Evolutionary conservation across 2,329 filamentous ascomycete genomes (phyloP).

Genomic region (Diaporthe vexans): DNA sequence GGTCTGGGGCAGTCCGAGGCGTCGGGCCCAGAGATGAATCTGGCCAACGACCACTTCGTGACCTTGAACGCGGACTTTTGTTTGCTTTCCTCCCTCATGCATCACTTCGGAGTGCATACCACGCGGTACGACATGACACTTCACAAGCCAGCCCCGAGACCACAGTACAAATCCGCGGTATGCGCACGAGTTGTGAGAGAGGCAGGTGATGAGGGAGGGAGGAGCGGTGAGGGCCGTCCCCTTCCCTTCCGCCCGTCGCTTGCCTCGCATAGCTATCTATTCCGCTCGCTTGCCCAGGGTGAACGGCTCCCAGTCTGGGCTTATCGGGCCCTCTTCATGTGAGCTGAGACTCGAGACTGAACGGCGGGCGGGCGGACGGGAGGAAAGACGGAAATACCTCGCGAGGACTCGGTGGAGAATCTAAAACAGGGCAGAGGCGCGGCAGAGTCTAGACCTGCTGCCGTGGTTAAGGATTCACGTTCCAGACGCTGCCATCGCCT

Average conservation of each 20-base stretch:
- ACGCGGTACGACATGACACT: conserved; percentile 39
- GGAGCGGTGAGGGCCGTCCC: conserved; percentile 40
- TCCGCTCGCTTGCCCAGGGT: not conserved
- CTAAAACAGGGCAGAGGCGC: conserved; percentile 9
- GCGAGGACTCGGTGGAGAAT: conserved; percentile 21
- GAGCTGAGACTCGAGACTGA: conserved; percentile 21
- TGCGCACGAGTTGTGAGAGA: conserved; percentile 21
- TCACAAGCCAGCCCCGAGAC: conserved; percentile 21
- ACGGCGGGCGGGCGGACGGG: not conserved
- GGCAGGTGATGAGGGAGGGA: conserved; percentile 11
- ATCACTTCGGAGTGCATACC: conserved; percentile 18
- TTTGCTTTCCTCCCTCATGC: conserved; percentile 33
- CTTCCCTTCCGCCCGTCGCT: conserved; percentile 21
- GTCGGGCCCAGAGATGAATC: not conserved
- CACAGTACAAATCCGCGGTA: conserved; percentile 16
- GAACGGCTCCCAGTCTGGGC: not conserved
- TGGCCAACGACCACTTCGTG: not conserved
- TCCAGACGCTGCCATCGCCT: not conserved
- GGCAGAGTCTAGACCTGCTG: conserved; percentile 2
- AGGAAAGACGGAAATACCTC: conserved; percentile 19
- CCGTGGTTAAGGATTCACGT: not conserved
- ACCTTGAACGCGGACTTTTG: conserved; percentile 7
- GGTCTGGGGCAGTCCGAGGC: conserved; percentile 13
- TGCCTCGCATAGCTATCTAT: not conserved
- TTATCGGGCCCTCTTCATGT: not conserved